Base-by-base conservation (phyloP, 164 flowering plant genomes). In the Aristolochia contorta region DNA sequence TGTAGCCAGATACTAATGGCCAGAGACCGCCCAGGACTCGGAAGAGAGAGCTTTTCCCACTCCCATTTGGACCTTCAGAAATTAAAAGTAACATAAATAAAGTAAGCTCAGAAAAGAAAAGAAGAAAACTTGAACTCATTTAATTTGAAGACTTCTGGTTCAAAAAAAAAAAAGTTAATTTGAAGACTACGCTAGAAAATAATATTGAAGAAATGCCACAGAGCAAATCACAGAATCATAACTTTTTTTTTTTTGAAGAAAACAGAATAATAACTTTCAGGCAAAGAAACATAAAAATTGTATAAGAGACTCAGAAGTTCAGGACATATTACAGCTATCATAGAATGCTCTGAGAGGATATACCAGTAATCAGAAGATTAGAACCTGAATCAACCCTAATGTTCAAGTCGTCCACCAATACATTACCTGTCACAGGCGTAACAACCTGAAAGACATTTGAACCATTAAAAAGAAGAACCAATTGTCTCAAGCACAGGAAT, bases 21-120 rank as follows among this genome's bases (percentile, higher is more conserved):
- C 99, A 94, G 58, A 94, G 96, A 50, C 97, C 99, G 61, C 99
- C 99, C 24, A 94, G 77, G 67, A 94, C 99, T 57, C 99, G 84
- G 71, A 94, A 94, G 59, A 94, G 96, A 21, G 99, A 94, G 72
- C 99, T 94, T 77, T 94, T 94, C 49, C 99, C 99, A 55, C 99
- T 94, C 30, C 99, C 99, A 84, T 94, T 94, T 56, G 99, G 97
- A 69, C 99, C 97, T 94, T 63, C 71, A 69, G 16, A 56, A 16
- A 56, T 20, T 52, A 25, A 52, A 20, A 52, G 1, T 20, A 2
- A 55, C n/a, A 56, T 9, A 24, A 30, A 2, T 3, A 56, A 16
- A 25, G 30, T 21, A 54, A 54, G 6, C 24, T 54, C 1, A 54
- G 4, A 54, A 23, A 27, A 27, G 30, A 27, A n/a, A 27, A 27